Conservation (phyloP, 768 basidiomycete genomes). For the Lactarius pseudohatsudake region DNA sequence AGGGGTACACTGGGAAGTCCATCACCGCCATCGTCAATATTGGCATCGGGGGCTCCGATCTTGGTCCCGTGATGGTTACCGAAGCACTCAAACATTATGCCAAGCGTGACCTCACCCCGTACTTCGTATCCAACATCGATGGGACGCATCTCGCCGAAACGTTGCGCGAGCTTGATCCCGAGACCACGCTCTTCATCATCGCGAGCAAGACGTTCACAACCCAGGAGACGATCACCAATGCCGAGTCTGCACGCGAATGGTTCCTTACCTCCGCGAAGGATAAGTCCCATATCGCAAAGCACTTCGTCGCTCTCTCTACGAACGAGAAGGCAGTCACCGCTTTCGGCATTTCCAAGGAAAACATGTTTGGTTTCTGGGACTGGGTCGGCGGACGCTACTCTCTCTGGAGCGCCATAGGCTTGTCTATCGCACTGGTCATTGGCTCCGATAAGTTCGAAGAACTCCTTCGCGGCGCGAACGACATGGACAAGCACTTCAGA, state of each 20-base stretch:
- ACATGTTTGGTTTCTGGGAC: constrained; percentile 99
- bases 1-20: constrained; percentile 93
- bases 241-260: constrained; percentile 91
- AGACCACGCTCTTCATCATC: constrained; percentile 95
- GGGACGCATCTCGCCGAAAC: constrained; percentile 96
- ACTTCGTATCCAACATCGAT: constrained; percentile 98
- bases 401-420: constrained; percentile 96
- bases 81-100: constrained; percentile 94
- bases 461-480: constrained; percentile 89
- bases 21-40: constrained; percentile 98
- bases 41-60: constrained; percentile 96
- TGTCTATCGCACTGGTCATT: constrained; percentile 90
- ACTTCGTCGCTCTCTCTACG: constrained; percentile 97
- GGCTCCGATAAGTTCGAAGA: constrained; percentile 94
- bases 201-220: constrained; percentile 99
- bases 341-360: constrained; percentile 86
- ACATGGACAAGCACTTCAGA: constrained; percentile 97
- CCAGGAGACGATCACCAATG: constrained; percentile 99
- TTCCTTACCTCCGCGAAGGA: constrained; percentile 85
- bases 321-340: constrained; percentile 91
- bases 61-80: constrained; percentile 98
- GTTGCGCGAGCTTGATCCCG: constrained; percentile 75
- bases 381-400: constrained; percentile 99
- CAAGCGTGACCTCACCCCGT: constrained; percentile 80
- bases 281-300: constrained; percentile 92